These are phyloP conservation scores for Boletus reticuloceps DNA, from an alignment of 768 basidiomycete species.

Conservation along the genomic window DNA sequence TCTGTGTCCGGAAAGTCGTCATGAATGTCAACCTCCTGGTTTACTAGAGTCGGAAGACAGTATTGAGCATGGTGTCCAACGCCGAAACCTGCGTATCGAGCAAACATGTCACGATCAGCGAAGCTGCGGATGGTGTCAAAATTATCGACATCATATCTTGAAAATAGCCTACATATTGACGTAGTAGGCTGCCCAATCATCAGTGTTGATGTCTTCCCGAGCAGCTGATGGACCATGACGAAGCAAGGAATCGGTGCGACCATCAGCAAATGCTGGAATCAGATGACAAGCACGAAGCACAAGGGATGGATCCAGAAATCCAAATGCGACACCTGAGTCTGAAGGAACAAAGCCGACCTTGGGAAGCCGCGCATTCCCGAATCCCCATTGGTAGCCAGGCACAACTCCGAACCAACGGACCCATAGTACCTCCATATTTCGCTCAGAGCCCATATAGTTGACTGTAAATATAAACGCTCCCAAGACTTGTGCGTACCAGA, in stretches of 20 bases:
- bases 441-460: not conserved
- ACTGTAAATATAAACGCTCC: slow-evolving; percentile 21
- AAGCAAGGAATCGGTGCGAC: slow-evolving; percentile 10
- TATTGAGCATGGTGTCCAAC: no score
- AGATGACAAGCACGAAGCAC: slow-evolving; percentile 24
- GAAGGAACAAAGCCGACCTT: slow-evolving; percentile 21
- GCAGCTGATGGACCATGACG: not conserved
- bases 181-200: slow-evolving; percentile 13
- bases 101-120: no score
- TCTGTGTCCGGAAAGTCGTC: no score
- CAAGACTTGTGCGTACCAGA: slow-evolving; percentile 22
- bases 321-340: slow-evolving; percentile 10
- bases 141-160: no score
- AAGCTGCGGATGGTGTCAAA: no score
- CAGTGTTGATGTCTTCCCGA: not conserved
- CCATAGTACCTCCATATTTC: slow-evolving; percentile 22
- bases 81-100: no score
- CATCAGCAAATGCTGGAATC: slow-evolving; percentile 24
- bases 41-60: no score
- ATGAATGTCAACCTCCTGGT: no score
- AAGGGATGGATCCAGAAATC: not conserved
- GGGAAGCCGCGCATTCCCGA: slow-evolving; percentile 10
- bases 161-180: slow-evolving; percentile 10
- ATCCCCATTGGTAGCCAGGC: slow-evolving; percentile 7
- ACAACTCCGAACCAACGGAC: not conserved